Percentiles rank a stretch among this genome's conserved stretches.
These are phyloP conservation scores for Aspergillus coremiiformis DNA, from an alignment of 495 filamentous ascomycete genomes.

Conservation along the genomic window DNA sequence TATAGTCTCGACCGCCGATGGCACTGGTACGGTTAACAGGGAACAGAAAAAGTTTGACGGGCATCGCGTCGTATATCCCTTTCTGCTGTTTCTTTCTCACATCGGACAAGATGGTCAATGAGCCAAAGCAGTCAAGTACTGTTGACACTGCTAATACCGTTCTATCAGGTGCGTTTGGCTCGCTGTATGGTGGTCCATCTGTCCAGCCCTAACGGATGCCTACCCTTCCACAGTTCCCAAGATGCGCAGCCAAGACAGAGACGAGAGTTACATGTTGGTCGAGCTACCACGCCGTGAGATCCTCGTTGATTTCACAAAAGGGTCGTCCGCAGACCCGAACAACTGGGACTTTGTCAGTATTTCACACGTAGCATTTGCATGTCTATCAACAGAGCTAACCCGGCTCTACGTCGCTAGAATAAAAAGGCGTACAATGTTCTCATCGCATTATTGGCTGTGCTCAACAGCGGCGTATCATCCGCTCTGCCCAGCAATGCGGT, in stretches of 20 bases:
- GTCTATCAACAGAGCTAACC: background rate
- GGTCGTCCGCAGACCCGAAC: slow-evolving; percentile 21
- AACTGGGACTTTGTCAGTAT: slow-evolving; percentile 29
- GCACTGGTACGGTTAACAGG: background rate
- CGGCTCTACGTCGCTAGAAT: slow-evolving; percentile 12
- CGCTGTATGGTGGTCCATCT: background rate
- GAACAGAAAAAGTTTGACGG: background rate
- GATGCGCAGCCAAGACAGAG: background rate
- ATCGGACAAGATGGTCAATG: background rate
- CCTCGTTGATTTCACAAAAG: background rate
- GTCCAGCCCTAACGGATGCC: background rate
- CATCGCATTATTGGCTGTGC: slow-evolving; percentile 50
- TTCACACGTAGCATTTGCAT: slow-evolving; percentile 4
- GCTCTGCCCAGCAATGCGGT: slow-evolving; percentile 61
- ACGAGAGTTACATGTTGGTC: background rate
- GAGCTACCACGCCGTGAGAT: background rate
- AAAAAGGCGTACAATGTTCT: slow-evolving; percentile 54
- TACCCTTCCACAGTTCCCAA: background rate
- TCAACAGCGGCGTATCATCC: slow-evolving; percentile 67
- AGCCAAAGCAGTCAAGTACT: background rate
- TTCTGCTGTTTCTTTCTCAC: background rate
- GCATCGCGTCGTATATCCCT: background rate
- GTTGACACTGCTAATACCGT: background rate
- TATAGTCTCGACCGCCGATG: background rate
- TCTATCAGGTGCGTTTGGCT: background rate